Evolutionary conservation across 139 green algal genomes (phyloP).

Genomic region (Picochlorum sp.): DNA sequence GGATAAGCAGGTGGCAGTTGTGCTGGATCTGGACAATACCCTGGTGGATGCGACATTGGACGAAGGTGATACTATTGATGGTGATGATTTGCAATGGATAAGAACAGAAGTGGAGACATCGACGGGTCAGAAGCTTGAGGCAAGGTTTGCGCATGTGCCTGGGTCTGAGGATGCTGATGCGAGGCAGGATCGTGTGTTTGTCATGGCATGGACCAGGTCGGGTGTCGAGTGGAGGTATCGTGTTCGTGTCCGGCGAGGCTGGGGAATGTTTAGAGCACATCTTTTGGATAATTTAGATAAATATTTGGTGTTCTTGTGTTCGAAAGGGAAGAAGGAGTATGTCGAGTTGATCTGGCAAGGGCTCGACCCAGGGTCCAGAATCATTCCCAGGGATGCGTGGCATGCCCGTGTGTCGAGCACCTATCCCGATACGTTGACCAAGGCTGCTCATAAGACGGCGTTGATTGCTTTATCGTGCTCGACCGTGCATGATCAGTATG

Average conservation of each 20-base stretch:
- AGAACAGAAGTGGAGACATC: conserved; percentile 14
- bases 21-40: conserved; percentile 32
- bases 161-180: background rate
- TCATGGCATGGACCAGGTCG: conserved; percentile 29
- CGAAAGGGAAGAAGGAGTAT: conserved; percentile 36
- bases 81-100: conserved; percentile 21
- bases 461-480: conserved; percentile 28
- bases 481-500: conserved; percentile 1
- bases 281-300: conserved; percentile 11
- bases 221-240: conserved; percentile 24
- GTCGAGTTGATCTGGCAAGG: conserved; percentile 33
- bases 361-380: conserved; percentile 13
- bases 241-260: conserved; percentile 26
- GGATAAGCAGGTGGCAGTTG: conserved; percentile 9
- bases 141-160: conserved; percentile 21
- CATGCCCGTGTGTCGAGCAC: conserved; percentile 18
- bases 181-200: conserved; percentile 4
- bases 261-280: conserved; percentile 18
- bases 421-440: conserved; percentile 23
- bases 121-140: conserved; percentile 10
- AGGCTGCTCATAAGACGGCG: conserved; percentile 24
- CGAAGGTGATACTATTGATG: conserved; percentile 11
- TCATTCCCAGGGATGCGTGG: conserved; percentile 17
- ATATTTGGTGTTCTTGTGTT: conserved; percentile 28
- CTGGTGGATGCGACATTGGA: conserved; percentile 21